A percentile compares a stretch with the other conserved stretches of the same genome.
Conservation (phyloP, 208 protist species). For the Vickermania ingenoplastis region DNA sequence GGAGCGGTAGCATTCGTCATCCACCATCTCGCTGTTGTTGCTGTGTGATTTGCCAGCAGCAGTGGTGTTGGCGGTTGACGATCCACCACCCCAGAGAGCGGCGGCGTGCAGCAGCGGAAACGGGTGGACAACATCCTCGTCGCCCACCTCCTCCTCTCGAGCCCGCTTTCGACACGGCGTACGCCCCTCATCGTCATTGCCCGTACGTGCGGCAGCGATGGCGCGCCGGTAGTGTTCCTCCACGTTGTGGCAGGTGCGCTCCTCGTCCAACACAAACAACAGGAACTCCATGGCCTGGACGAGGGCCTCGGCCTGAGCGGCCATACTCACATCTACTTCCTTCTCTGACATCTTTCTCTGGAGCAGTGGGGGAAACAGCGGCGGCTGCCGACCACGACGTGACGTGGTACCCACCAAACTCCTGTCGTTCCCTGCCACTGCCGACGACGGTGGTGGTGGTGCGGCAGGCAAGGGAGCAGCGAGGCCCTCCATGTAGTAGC, state of each 20-base stretch:
- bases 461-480: too few relatives aligned
- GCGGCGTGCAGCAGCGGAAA: background rate
- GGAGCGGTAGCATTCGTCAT: too few relatives aligned
- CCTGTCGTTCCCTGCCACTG: too few relatives aligned
- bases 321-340: slow-evolving; percentile 55
- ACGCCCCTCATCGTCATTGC: background rate
- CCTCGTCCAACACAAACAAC: slow-evolving; percentile 23
- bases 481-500: background rate
- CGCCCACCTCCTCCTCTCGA: background rate
- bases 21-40: too few relatives aligned
- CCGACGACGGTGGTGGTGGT: background rate
- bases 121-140: background rate
- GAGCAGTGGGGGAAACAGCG: background rate
- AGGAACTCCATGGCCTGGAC: slow-evolving; percentile 54
- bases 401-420: background rate
- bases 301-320: slow-evolving; percentile 42
- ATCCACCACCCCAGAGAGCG: background rate
- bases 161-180: slow-evolving; percentile 1
- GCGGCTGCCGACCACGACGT: background rate
- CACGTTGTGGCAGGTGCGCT: slow-evolving; percentile 2
- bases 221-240: background rate
- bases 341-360: slow-evolving; percentile 38
- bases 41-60: too few relatives aligned
- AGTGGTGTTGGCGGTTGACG: background rate
- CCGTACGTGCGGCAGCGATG: background rate